phyloP scores from a whole-genome alignment of 2,329 filamentous ascomycete species.

The Zymoseptoria crescenta region DNA sequence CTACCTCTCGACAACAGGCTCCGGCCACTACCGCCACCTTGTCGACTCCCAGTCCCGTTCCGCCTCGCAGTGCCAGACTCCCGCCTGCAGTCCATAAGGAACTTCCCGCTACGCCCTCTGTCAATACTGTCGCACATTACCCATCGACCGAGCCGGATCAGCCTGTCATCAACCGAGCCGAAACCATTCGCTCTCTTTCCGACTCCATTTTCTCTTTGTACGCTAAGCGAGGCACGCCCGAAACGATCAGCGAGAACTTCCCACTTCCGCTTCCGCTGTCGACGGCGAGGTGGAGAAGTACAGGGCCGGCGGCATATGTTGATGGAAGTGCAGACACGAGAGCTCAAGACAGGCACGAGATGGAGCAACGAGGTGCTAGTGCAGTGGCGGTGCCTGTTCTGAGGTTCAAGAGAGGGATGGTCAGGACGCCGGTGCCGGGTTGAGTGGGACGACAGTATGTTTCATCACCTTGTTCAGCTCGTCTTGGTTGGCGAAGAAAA shows the following conservation, averaged over 20 bases:
- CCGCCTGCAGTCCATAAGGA: constrained; percentile 18
- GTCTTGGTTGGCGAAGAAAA: constrained; percentile 61
- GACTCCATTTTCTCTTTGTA: constrained; percentile 29
- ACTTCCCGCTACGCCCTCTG: constrained; percentile 18
- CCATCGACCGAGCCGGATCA: constrained; percentile 1
- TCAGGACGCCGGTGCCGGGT: background rate
- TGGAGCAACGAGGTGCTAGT: background rate
- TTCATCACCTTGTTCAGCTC: constrained; percentile 60
- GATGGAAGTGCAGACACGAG: background rate
- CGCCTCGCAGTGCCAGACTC: constrained; percentile 7
- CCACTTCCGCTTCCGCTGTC: background rate
- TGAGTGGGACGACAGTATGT: background rate
- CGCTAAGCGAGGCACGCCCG: constrained; percentile 15
- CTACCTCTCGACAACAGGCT: background rate
- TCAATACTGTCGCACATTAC: background rate
- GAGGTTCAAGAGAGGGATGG: background rate
- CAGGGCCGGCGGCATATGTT: background rate
- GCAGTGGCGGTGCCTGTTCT: background rate
- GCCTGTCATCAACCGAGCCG: constrained; percentile 8
- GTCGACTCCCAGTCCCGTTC: background rate
- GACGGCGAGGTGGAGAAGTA: background rate
- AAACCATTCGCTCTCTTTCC: constrained; percentile 25
- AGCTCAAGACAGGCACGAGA: background rate
- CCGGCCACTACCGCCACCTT: background rate
- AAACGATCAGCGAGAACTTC: background rate